Evolutionary conservation across 116 monocot genomes (phyloP).

Genomic region (Phalaenopsis hybrid): DNA sequence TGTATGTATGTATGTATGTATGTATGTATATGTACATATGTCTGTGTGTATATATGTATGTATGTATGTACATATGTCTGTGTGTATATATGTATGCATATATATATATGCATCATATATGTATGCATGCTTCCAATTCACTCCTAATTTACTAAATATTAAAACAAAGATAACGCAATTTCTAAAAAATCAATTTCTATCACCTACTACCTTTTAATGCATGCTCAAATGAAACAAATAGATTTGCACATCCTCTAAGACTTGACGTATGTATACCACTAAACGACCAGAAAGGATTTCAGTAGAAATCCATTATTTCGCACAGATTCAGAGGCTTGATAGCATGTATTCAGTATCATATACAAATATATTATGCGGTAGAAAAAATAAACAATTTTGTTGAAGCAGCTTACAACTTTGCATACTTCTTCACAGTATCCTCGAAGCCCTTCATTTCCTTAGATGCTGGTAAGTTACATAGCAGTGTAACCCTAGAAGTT

Average conservation of each 20-base stretch:
- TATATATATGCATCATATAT: background rate
- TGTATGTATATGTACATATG: too few relatives aligned
- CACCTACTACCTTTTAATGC: too few relatives aligned
- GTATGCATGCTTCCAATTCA: too few relatives aligned
- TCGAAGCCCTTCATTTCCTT: slow-evolving; percentile 23
- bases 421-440: slow-evolving; percentile 28
- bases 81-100: too few relatives aligned
- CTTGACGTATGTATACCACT: background rate
- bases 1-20: too few relatives aligned
- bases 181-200: too few relatives aligned
- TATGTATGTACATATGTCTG: too few relatives aligned
- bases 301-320: too few relatives aligned
- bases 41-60: too few relatives aligned
- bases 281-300: background rate
- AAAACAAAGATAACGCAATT: too few relatives aligned
- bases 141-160: too few relatives aligned
- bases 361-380: background rate
- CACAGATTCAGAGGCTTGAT: too few relatives aligned
- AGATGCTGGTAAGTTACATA: slow-evolving; percentile 21
- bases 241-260: background rate
- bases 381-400: background rate
- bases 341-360: background rate
- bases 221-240: background rate
- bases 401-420: slow-evolving; percentile 26
- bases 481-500: slow-evolving; percentile 31